Conservation (phyloP, 441 rosid species). For the Macaranga tanarius region DNA sequence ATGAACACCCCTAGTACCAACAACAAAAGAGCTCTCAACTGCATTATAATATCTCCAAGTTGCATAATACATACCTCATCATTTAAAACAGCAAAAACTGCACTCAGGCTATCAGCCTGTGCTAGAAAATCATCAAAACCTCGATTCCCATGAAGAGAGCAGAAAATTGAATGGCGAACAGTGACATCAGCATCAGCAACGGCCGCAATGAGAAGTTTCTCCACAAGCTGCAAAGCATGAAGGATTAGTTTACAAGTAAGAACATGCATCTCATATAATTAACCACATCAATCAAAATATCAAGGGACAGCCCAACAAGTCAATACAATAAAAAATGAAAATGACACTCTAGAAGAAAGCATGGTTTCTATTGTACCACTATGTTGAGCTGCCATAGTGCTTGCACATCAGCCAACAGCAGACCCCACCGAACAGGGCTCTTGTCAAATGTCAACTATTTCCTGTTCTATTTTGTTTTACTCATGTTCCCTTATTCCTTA, state of each 20-base stretch:
- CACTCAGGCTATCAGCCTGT: slow-evolving; percentile 98
- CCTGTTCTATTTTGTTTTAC: background rate
- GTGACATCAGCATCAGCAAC: slow-evolving; percentile 98
- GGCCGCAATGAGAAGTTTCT: slow-evolving; percentile 96
- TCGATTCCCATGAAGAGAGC: slow-evolving; percentile 71
- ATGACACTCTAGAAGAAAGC: background rate
- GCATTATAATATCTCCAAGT: slow-evolving; percentile 7
- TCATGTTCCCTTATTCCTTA: background rate
- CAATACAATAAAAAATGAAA: background rate
- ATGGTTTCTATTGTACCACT: background rate
- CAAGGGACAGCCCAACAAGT: background rate
- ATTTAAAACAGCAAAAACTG: slow-evolving; percentile 97
- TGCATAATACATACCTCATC: slow-evolving; percentile 71
- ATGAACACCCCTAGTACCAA: too few species aligned
- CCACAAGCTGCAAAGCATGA: slow-evolving; percentile 79
- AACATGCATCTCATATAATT: slow-evolving; percentile 12
- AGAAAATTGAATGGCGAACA: slow-evolving; percentile 92
- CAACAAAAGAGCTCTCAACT: background rate
- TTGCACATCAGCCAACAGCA: background rate
- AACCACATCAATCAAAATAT: background rate
- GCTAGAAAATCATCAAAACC: slow-evolving; percentile 96
- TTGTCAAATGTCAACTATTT: background rate
- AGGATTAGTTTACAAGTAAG: slow-evolving; percentile 33
- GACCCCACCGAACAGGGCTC: background rate
- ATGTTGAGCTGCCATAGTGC: background rate